Conservation (phyloP, 192 early-diverging fungal genomes). For the Coemansia asiatica region DNA sequence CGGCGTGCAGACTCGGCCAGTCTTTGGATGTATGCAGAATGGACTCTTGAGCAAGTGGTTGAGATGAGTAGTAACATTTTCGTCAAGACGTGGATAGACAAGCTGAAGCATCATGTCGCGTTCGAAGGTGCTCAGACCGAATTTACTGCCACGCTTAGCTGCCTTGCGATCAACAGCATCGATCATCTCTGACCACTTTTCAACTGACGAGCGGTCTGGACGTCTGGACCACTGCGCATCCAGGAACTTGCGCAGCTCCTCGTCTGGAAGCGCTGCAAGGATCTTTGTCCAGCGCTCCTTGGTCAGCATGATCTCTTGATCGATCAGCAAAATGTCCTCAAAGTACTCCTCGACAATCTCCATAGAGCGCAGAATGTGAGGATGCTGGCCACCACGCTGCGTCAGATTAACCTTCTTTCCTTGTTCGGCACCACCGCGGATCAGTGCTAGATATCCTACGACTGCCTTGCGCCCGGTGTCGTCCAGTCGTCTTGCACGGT, state of each 20-base stretch:
- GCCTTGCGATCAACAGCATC: constrained; percentile 43
- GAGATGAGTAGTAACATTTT: constrained; percentile 84
- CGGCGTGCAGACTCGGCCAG: constrained; percentile 94
- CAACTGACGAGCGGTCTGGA: constrained; percentile 36
- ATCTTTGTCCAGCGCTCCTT: constrained; percentile 73
- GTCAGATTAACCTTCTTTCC: constrained; percentile 72
- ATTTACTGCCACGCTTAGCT: constrained; percentile 31
- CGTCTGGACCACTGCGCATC: constrained; percentile 47
- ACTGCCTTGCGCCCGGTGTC: constrained; percentile 80
- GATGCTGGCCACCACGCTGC: constrained; percentile 60
- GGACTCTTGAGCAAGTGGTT: constrained; percentile 97
- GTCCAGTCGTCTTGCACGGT: constrained; percentile 74
- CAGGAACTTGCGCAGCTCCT: constrained; percentile 50
- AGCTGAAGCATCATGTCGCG: constrained; percentile 88
- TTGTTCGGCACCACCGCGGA: constrained; percentile 75
- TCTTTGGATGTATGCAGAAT: constrained; percentile 96
- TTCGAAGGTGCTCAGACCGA: constrained; percentile 42
- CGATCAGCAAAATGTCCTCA: constrained; percentile 63
- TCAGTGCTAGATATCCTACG: constrained; percentile 78
- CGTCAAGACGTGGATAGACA: constrained; percentile 90
- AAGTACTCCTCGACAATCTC: constrained; percentile 75
- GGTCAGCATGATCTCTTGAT: constrained; percentile 71
- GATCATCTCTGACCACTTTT: constrained; percentile 54
- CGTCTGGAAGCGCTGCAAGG: constrained; percentile 75
- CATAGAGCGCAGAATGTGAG: constrained; percentile 58